phyloP scores from a whole-genome alignment of 176 grass and related monocot genomes.

The Urochloa ruziziensis region DNA sequence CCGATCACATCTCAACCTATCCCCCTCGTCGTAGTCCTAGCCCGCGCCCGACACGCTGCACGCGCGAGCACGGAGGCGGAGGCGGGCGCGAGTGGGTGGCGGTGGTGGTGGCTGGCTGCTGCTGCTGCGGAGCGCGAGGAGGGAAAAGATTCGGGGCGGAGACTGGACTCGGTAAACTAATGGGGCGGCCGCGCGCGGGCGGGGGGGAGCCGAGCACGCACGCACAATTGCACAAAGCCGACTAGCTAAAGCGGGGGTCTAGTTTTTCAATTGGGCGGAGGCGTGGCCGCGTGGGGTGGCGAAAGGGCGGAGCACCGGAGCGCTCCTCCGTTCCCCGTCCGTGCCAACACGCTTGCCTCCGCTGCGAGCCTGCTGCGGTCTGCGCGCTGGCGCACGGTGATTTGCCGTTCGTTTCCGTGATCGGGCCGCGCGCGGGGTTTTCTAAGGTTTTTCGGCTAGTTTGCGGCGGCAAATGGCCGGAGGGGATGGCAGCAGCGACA shows the following conservation, averaged over 20 bases:
- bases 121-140: constrained; percentile 11
- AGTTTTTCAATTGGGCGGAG: not conserved
- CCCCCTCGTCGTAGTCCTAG: not conserved
- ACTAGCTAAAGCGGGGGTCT: not conserved
- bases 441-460: not conserved
- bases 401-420: not conserved
- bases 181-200: not conserved
- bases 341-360: no score
- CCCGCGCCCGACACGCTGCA: not conserved
- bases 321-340: not conserved
- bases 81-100: not conserved
- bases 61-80: not conserved
- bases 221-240: not conserved
- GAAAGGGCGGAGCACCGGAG: not conserved
- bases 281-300: not conserved
- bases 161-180: constrained; percentile 12
- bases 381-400: constrained; percentile 25
- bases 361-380: not conserved
- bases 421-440: not conserved
- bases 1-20: constrained; percentile 25
- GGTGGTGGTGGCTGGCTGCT: no score
- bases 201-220: not conserved
- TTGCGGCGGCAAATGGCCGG: not conserved
- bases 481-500: not conserved
- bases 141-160: constrained; percentile 36